Base-by-base conservation (phyloP, 148 eudicot species). In the Drosera capensis region DNA sequence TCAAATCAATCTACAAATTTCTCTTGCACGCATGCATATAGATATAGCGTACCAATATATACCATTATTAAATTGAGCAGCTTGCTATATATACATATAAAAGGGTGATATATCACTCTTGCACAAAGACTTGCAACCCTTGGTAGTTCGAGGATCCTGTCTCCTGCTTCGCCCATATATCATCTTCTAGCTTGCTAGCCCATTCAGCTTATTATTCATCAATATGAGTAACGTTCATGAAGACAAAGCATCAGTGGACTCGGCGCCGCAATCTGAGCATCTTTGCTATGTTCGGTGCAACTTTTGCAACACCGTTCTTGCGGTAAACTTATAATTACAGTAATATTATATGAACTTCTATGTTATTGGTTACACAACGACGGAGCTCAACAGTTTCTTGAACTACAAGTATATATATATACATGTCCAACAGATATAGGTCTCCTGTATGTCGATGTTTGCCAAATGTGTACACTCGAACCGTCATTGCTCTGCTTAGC, bases 281-380 rank as follows among this genome's bases (percentile, higher is more conserved):
- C 75, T 85, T 43, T 85, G 86, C 72, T 85, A 85, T 28, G 92
- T 80, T 57, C 82, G 92, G 0, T 85, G 95, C 78, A 85, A 70
- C 78, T 85, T 57, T 37, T 85, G 95, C 68, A 80, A 51, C 70
- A 86, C 86, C 44, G 83, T 86, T 64, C 86, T 86, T 14, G 95
- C 95, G 86, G 95, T 85, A 80, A 36, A 7, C 13, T 7, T 11
- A 16, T 26, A 20, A 21, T 30, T 28, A 18, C 19, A n/a, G 0
- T 9, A 1, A 15, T 7, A 12, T 16, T 20, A 21, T n/a, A 1
- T 23, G 23, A 25, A 14, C 30, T 38, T 20, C 6, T 12, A 15
- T 20, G 18, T 7, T 2, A 12, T 51, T n/a, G 26, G 14, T 39
- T 39, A 20, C 20, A 5, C 29, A 53, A n/a, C n/a, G n/a, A n/a